Evolutionary conservation across 2,329 filamentous ascomycete species (phyloP).

Genomic region (Calonectria leucothoes): DNA sequence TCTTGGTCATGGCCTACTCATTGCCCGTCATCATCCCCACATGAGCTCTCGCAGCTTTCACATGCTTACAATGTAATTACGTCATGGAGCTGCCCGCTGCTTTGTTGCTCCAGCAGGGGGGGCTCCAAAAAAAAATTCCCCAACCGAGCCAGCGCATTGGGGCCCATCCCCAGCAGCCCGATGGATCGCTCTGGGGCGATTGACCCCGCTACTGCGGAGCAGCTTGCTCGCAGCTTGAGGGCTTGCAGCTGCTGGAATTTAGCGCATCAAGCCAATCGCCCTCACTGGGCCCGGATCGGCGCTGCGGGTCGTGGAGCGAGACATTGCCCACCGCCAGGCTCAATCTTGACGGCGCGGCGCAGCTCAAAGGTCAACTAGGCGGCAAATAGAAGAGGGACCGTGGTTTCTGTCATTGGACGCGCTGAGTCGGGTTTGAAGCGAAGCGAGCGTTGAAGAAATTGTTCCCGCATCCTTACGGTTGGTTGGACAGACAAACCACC

Average conservation of each 20-base stretch:
- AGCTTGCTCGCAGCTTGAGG: background rate
- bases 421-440: background rate
- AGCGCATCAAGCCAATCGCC: background rate
- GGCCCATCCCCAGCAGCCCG: background rate
- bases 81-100: slow-evolving; percentile 8
- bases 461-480: background rate
- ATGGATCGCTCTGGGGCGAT: background rate
- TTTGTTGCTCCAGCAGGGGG: slow-evolving; percentile 6
- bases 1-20: slow-evolving; percentile 13
- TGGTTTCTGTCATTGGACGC: too few species aligned
- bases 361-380: background rate
- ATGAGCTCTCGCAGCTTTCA: slow-evolving; percentile 17
- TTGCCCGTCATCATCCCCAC: slow-evolving; percentile 16
- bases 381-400: background rate
- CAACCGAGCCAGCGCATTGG: background rate
- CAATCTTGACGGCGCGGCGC: background rate
- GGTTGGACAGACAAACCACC: too few species aligned
- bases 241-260: slow-evolving; percentile 12
- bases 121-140: slow-evolving; percentile 6
- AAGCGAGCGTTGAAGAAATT: background rate
- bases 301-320: background rate
- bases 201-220: slow-evolving; percentile 4
- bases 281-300: background rate
- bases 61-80: slow-evolving; percentile 26
- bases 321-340: background rate